A percentile compares a stretch with the other conserved stretches of the same genome.
These are phyloP conservation scores for Camellia sinensis DNA, from an alignment of 148 eudicot species.

Conservation along the genomic window DNA sequence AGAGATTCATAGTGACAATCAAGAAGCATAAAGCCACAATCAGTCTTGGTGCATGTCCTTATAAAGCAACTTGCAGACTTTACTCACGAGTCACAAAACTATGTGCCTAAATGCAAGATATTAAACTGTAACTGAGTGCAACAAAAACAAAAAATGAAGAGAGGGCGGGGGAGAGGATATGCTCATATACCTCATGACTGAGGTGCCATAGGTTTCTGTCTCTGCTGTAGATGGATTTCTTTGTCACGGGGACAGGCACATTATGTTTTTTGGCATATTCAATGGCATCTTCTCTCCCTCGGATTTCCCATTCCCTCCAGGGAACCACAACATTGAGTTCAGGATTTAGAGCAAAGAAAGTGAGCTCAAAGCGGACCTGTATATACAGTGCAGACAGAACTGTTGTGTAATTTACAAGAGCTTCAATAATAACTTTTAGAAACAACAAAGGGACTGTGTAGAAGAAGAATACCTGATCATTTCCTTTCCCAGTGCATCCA, in stretches of 20 bases:
- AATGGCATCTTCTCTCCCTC: constrained; percentile 88
- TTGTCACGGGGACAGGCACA: constrained; percentile 85
- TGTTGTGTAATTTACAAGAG: background rate
- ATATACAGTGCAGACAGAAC: background rate
- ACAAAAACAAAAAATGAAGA: background rate
- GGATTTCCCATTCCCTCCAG: constrained; percentile 92
- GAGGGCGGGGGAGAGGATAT: background rate
- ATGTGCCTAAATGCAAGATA: background rate
- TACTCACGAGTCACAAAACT: background rate
- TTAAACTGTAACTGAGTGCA: too few relatives aligned
- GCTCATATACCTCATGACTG: constrained; percentile 76
- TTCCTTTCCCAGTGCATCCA: constrained; percentile 98
- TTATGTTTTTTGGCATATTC: constrained; percentile 85
- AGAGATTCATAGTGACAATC: background rate
- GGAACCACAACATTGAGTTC: constrained; percentile 85
- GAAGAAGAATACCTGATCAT: constrained; percentile 67
- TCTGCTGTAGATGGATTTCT: constrained; percentile 91
- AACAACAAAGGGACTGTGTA: background rate
- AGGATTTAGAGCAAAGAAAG: constrained; percentile 81
- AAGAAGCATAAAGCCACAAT: background rate
- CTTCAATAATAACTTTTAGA: background rate
- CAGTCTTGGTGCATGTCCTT: background rate
- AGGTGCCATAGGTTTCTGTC: constrained; percentile 92
- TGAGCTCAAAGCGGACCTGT: constrained; percentile 89
- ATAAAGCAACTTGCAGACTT: background rate